Conservation (phyloP, 2,329 filamentous ascomycete genomes). For the Colletotrichum sublineola region DNA sequence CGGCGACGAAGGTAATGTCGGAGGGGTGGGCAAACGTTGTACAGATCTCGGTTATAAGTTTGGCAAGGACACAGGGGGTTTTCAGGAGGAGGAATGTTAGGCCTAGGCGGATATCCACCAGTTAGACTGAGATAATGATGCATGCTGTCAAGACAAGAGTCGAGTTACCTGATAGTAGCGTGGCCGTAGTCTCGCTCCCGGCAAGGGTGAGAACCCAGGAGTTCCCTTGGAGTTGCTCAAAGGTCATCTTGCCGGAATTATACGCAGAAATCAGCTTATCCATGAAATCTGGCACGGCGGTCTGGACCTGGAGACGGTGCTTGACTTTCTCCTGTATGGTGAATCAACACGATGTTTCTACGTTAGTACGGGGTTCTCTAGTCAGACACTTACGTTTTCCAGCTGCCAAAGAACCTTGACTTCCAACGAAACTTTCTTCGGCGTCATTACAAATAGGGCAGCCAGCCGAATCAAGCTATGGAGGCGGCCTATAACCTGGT, state of each 20-base stretch:
- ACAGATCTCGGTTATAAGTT: slow-evolving; percentile 50
- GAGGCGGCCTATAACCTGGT: slow-evolving; percentile 10
- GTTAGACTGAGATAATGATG: not conserved
- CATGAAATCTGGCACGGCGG: slow-evolving; percentile 19
- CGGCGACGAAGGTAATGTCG: slow-evolving; percentile 34
- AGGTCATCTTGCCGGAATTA: slow-evolving; percentile 20
- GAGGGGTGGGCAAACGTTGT: slow-evolving; percentile 25
- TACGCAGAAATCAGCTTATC: slow-evolving; percentile 16
- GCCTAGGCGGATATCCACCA: slow-evolving; percentile 25
- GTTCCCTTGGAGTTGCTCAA: slow-evolving; percentile 35
- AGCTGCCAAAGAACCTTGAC: not conserved
- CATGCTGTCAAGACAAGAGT: not conserved
- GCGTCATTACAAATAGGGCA: not conserved
- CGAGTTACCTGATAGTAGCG: slow-evolving; percentile 48
- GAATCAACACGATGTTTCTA: not conserved
- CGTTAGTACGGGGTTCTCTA: not conserved
- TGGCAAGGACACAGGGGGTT: slow-evolving; percentile 49
- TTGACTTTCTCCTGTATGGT: slow-evolving; percentile 3
- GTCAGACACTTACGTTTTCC: slow-evolving; percentile 1
- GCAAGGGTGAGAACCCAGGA: slow-evolving; percentile 46
- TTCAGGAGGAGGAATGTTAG: slow-evolving; percentile 46
- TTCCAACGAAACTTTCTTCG: not conserved
- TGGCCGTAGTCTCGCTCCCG: slow-evolving; percentile 52
- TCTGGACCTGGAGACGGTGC: slow-evolving; percentile 4
- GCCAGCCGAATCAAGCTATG: slow-evolving; percentile 7